Evolutionary conservation across 495 filamentous ascomycete genomes (phyloP), one percentile per base, ranked within the genome.

Genomic region (Corynascus novoguineensis): DNA sequence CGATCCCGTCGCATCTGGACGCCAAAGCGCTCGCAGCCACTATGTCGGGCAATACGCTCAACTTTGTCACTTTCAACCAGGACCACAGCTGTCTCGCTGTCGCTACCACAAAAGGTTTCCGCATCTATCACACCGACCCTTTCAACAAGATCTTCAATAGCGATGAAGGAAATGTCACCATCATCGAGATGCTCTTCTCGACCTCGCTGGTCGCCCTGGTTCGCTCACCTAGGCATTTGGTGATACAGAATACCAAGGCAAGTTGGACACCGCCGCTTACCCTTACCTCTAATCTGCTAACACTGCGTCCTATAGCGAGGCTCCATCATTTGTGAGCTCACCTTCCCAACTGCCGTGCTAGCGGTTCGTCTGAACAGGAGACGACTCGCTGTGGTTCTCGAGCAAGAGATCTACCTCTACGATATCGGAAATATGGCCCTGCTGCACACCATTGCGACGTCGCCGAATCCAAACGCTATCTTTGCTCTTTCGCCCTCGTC

Each of bases 31-130:
- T 38, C 24, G 17, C 42, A 49, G 55, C 57, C 62, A 58, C 48
- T 57, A 79, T 78, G 75, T 65, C 75, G 57, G 69, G 59, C 59
- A 71, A 85, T 73, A 78, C 84, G 4, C 92, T 98, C 81, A 98
- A 97, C 70, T 98, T 92, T 69, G 89, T 98, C 65, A 97, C 91
- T 17, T 98, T 97, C 74, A 98, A 98, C 73, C 93, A 98, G 75
- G 93, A 98, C 79, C 88, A 95, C 79, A 95, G 89, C 80, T 90
- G 90, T 69, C 78, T 98, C 58, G 93, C 92, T 75, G 90, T 96
- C 60, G 92, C 87, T 44, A 97, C 95, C 47, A 84, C 86, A 37
- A 90, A 86, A 69, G 93, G 93, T 59, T 97, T 96, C 71, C 88
- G 92, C 52, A 88, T 96, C 57, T 98, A 96, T 72, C 91, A 90